Base-by-base conservation (phyloP, 192 early-diverging fungal genomes). In the Dimargaris xerosporica region DNA sequence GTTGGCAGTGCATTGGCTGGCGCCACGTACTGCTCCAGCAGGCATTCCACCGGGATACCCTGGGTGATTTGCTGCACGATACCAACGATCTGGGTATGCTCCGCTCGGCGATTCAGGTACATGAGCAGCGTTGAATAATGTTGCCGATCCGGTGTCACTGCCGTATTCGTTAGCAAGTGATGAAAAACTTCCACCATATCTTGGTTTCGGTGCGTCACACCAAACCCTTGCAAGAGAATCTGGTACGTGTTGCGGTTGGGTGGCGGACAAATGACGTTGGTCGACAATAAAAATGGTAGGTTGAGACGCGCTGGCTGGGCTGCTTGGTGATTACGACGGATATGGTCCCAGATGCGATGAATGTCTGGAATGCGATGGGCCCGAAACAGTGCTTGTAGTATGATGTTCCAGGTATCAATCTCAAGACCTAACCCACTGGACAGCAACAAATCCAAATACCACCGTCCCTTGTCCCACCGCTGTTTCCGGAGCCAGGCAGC, bases 391-490 rank as follows among this genome's bases (percentile, higher is more conserved):
- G 16, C 58, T 15, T n/a, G 17, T 17, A 60, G 17, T 9, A 60
- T 23, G 42, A 60, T 60, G 26, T 60, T 60, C 58, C 58, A 60
- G n/a, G 58, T 60, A n/a, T 60, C 58, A 34, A 60, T 23, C 2
- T 39, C 58, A 17, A 39, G 58, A 13, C 21, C 17, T 19, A 60
- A n/a, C 5, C 58, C 58, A 1, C 30, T 10, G 43, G 5, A 17
- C 5, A 41, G 19, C 58, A 60, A 42, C 43, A 41, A 34, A 3
- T 44, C 19, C 17, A 60, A 41, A 43, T 25, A 44, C 43, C 26
- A n/a, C 15, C 0, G n/a, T 17, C 34, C 58, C 10, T 31, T 19
- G 12, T 17, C 41, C 34, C 21, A 39, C 7, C 58, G 30, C 13
- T 41, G 58, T 30, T 19, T 21, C 11, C 12, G 5, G 34, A 60